Percentiles rank a stretch among this genome's conserved stretches.
Conservation (phyloP, 306 rosid species). For the Aeschynomene evenia region DNA sequence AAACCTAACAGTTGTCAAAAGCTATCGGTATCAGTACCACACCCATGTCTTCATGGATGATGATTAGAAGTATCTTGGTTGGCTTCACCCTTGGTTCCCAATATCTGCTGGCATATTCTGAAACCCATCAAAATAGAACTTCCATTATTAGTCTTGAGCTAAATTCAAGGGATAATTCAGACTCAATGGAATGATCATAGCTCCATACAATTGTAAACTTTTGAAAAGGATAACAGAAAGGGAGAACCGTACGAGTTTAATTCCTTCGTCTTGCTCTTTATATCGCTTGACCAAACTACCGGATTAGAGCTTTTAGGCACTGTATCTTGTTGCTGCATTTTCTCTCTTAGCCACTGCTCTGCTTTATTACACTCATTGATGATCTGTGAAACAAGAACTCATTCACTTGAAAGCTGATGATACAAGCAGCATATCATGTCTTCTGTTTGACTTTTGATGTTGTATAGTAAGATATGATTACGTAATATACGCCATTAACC, state of each 20-base stretch:
- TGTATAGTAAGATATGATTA: too few species aligned
- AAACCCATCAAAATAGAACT: constrained; percentile 31
- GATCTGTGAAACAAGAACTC: constrained; percentile 37
- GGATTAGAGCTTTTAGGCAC: constrained; percentile 66
- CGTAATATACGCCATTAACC: too few species aligned
- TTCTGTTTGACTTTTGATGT: too few species aligned
- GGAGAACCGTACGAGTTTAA: constrained; percentile 53
- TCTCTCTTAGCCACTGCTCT: constrained; percentile 80
- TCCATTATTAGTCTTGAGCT: constrained; percentile 25
- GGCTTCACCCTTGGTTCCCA: constrained; percentile 30
- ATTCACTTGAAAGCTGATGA: constrained; percentile 16
- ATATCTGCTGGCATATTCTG: constrained; percentile 60
- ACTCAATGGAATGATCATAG: constrained; percentile 22
- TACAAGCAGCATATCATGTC: background rate
- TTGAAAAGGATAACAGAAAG: constrained; percentile 12
- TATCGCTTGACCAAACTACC: constrained; percentile 52
- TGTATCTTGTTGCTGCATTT: constrained; percentile 60
- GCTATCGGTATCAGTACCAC: constrained; percentile 22
- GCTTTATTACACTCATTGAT: constrained; percentile 65
- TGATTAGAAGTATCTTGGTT: too few species aligned
- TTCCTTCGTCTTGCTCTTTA: constrained; percentile 56
- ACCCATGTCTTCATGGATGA: constrained; percentile 26
- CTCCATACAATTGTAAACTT: background rate
- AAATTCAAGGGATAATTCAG: constrained; percentile 26
- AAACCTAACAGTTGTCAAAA: constrained; percentile 32